These are phyloP conservation scores for Ogataea populi-albae DNA, from an alignment of 805 yeast genomes.

Conservation along the genomic window DNA sequence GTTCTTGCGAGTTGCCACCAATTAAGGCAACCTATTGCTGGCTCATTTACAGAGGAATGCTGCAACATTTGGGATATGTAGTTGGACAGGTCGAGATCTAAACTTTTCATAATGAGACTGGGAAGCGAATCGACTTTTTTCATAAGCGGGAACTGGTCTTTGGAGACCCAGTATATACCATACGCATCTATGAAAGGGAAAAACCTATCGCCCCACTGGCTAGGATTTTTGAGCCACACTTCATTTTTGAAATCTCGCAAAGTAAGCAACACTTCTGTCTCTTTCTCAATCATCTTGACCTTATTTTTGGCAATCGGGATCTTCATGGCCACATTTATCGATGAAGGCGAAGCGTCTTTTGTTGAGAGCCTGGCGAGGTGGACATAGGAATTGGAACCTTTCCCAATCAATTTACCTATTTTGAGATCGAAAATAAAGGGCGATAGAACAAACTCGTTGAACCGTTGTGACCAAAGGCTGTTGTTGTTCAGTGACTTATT, in stretches of 20 bases:
- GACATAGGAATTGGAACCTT: constrained; percentile 32
- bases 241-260: constrained; percentile 20
- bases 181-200: constrained; percentile 29
- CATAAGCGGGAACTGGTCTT: constrained; percentile 23
- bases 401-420: constrained; percentile 22
- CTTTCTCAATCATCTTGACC: constrained; percentile 25
- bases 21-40: constrained; percentile 19
- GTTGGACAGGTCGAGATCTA: constrained; percentile 28
- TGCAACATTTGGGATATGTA: constrained; percentile 16
- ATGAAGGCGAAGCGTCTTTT: constrained; percentile 4
- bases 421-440: constrained; percentile 19
- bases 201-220: not conserved
- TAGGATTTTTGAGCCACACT: constrained; percentile 10
- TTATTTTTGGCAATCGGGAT: constrained; percentile 28
- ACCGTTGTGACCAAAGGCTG: constrained; percentile 13
- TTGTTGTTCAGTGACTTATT: constrained; percentile 11
- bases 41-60: constrained; percentile 1
- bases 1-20: constrained; percentile 35
- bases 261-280: constrained; percentile 22
- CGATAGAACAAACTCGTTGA: constrained; percentile 22
- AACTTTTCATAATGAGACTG: constrained; percentile 26
- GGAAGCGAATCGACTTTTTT: constrained; percentile 27
- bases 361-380: constrained; percentile 20
- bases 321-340: constrained; percentile 26
- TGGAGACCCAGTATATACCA: constrained; percentile 29